Percentiles rank a stretch among this genome's conserved stretches.
phyloP scores from a whole-genome alignment of 2,329 filamentous ascomycete genomes.

The Sporothrix curviconia region DNA sequence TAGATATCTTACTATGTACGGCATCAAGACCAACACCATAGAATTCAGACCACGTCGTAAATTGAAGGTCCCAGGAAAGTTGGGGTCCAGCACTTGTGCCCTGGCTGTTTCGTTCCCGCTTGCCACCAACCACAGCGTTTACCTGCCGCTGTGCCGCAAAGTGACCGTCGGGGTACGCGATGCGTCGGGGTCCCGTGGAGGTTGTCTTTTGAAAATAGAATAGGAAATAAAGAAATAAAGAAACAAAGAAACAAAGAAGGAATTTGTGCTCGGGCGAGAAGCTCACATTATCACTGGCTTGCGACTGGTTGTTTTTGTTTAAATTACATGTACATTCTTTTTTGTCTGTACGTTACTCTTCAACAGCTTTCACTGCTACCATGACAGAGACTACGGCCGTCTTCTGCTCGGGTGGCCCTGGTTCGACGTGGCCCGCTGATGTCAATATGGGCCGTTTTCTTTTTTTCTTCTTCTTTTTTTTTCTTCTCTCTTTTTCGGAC shows the following conservation, averaged over 20 bases:
- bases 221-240: no score
- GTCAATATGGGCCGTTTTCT: background rate
- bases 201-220: no score
- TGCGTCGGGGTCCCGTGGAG: background rate
- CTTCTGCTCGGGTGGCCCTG: no score
- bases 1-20: background rate
- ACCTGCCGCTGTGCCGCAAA: background rate
- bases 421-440: no score
- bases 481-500: background rate
- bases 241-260: background rate
- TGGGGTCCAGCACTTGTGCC: background rate
- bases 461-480: background rate
- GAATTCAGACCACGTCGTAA: background rate
- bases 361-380: background rate
- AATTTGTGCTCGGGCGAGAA: background rate
- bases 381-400: background rate
- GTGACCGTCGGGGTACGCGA: constrained; percentile 6
- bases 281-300: background rate
- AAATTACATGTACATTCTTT: background rate
- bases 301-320: no score
- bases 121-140: background rate
- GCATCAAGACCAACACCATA: background rate
- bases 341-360: background rate
- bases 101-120: background rate
- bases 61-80: background rate